A percentile compares a stretch with the other conserved stretches of the same genome.
phyloP scores from a whole-genome alignment of 352 stramenopile genomes.

The Globisporangium camurandrum region DNA sequence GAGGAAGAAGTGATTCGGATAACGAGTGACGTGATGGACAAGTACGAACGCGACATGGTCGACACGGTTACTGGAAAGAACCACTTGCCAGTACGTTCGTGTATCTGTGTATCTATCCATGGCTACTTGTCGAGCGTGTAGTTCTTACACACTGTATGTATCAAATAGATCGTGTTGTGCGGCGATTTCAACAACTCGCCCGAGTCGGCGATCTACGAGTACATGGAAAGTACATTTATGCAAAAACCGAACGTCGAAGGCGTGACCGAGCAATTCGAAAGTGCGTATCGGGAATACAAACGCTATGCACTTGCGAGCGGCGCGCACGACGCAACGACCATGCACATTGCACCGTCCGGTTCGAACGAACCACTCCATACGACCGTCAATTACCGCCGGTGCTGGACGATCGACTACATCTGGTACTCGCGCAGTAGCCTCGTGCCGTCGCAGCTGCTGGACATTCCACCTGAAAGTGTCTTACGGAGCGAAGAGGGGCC shows the following conservation, averaged over 20 bases:
- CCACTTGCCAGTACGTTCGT: constrained; percentile 35
- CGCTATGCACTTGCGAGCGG: constrained; percentile 32
- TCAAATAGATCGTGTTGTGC: constrained; percentile 77
- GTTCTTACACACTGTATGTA: background rate
- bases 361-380: constrained; percentile 76
- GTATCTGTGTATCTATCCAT: background rate
- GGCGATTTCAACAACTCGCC: constrained; percentile 87
- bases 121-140: background rate
- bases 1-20: constrained; percentile 80
- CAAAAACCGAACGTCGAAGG: constrained; percentile 73
- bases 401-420: constrained; percentile 88
- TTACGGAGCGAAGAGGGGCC: constrained; percentile 70
- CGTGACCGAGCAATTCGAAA: constrained; percentile 57
- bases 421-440: constrained; percentile 75
- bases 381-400: constrained; percentile 80
- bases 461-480: constrained; percentile 64
- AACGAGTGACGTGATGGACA: constrained; percentile 70
- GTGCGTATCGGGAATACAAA: constrained; percentile 63
- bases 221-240: constrained; percentile 86
- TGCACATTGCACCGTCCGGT: constrained; percentile 27
- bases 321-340: constrained; percentile 16
- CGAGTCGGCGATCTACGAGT: constrained; percentile 77
- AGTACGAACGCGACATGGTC: constrained; percentile 64
- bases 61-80: constrained; percentile 39
- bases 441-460: constrained; percentile 48